A percentile compares a stretch with the other conserved stretches of the same genome.
Conservation (phyloP, 2,329 filamentous ascomycete species). For the Cylindrodendrum hubeiense region DNA sequence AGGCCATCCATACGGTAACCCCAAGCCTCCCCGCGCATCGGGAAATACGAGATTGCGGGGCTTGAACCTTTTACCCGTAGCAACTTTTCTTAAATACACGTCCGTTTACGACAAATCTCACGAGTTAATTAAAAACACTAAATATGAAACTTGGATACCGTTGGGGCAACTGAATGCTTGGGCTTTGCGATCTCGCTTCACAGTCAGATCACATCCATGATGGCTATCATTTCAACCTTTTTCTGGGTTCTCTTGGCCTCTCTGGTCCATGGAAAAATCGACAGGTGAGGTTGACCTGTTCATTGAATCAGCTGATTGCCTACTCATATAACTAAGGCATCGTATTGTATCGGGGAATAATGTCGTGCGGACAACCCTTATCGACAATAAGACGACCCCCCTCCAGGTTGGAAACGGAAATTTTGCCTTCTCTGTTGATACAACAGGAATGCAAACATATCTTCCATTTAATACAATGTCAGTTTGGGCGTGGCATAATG, state of each 20-base stretch:
- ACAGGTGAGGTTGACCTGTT: neutral
- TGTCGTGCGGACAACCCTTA: slow-evolving; percentile 37
- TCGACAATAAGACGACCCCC: slow-evolving; percentile 57
- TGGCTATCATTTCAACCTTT: neutral
- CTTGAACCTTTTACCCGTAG: too few relatives aligned
- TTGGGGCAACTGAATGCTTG: too few relatives aligned
- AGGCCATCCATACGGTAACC: too few relatives aligned
- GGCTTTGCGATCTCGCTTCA: too few relatives aligned
- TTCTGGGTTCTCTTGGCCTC: neutral
- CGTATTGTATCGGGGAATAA: slow-evolving; percentile 38
- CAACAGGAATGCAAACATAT: slow-evolving; percentile 60
- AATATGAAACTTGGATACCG: too few relatives aligned
- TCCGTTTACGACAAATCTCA: too few relatives aligned
- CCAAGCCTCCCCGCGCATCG: too few relatives aligned
- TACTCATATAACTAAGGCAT: slow-evolving; percentile 29
- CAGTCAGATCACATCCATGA: neutral
- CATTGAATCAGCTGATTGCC: neutral
- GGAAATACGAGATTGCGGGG: too few relatives aligned
- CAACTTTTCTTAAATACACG: too few relatives aligned
- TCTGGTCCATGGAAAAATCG: neutral
- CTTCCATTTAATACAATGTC: slow-evolving; percentile 61
- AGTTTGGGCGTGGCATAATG: slow-evolving; percentile 64
- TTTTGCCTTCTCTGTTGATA: slow-evolving; percentile 61
- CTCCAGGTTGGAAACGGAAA: slow-evolving; percentile 64
- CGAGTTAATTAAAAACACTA: too few relatives aligned